A percentile compares a stretch with the other conserved stretches of the same genome.
These are phyloP conservation scores for Kodamaea lidongshanica DNA, from an alignment of 805 yeast genomes.

Conservation along the genomic window DNA sequence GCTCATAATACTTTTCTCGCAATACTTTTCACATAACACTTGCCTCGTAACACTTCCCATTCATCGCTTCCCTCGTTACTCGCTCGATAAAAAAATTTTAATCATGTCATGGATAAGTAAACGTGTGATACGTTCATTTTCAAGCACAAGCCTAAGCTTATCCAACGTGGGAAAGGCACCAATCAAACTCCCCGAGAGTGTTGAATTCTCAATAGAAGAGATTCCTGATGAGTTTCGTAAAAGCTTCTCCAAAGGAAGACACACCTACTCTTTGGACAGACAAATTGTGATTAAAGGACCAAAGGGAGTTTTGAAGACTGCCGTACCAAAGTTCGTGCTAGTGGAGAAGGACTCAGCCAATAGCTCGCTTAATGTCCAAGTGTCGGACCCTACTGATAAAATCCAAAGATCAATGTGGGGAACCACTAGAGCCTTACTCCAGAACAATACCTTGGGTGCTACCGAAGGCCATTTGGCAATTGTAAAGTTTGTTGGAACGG, in stretches of 20 bases:
- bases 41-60: too few relatives aligned
- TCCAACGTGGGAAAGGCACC: slow-evolving; percentile 84
- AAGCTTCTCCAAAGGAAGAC: slow-evolving; percentile 61
- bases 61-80: too few relatives aligned
- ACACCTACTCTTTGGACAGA: slow-evolving; percentile 51
- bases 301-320: slow-evolving; percentile 56
- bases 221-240: slow-evolving; percentile 50
- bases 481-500: slow-evolving; percentile 90
- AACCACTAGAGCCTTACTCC: slow-evolving; percentile 71
- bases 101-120: slow-evolving; percentile 1
- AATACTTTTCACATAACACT: too few relatives aligned
- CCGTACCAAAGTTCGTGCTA: slow-evolving; percentile 66
- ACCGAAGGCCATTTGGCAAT: slow-evolving; percentile 89
- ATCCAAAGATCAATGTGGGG: slow-evolving; percentile 93
- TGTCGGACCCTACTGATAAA: slow-evolving; percentile 50
- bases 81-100: too few relatives aligned
- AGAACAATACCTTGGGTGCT: slow-evolving; percentile 79
- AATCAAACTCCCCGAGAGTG: slow-evolving; percentile 59
- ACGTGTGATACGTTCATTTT: slow-evolving; percentile 10
- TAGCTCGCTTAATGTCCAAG: slow-evolving; percentile 45
- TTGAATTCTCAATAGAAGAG: slow-evolving; percentile 41
- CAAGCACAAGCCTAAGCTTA: slow-evolving; percentile 11
- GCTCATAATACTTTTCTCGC: too few relatives aligned
- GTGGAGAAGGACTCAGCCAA: slow-evolving; percentile 27
- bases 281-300: slow-evolving; percentile 68